phyloP scores from a whole-genome alignment of 2,329 filamentous ascomycete species.

The Tolypocladium tundrense region DNA sequence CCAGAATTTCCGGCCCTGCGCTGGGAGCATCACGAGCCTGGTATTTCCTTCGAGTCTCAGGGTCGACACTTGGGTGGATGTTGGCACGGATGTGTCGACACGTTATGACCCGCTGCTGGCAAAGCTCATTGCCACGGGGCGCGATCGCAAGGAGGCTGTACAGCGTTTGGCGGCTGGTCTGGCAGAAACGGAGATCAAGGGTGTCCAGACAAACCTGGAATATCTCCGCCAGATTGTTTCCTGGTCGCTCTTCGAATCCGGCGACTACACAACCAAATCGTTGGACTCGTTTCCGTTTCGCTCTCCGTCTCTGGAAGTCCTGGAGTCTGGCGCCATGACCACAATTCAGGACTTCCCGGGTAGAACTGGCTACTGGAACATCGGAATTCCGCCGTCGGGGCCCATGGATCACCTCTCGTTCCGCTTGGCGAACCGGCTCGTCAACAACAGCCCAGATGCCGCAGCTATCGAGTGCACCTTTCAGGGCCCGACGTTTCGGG shows the following conservation, averaged over 20 bases:
- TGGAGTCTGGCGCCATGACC: conserved; percentile 23
- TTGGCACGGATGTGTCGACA: conserved; percentile 60
- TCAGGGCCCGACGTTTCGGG: conserved; percentile 21
- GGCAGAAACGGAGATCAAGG: conserved; percentile 29
- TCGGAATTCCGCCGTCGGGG: conserved; percentile 28
- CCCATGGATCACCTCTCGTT: conserved; percentile 30
- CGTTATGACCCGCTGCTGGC: conserved; percentile 71
- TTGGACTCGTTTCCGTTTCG: conserved; percentile 19
- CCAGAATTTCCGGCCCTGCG: conserved; percentile 46
- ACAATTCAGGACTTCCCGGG: conserved; percentile 31
- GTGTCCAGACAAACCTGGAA: conserved; percentile 23
- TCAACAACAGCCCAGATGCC: conserved; percentile 16
- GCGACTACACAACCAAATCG: conserved; percentile 21
- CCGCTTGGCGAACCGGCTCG: conserved; percentile 23
- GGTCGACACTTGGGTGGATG: conserved; percentile 57
- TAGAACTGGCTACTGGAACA: conserved; percentile 23
- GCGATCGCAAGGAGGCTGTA: conserved; percentile 49
- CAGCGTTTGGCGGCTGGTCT: conserved; percentile 52
- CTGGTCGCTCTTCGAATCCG: conserved; percentile 15
- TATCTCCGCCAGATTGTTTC: conserved; percentile 20
- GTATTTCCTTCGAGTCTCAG: conserved; percentile 42
- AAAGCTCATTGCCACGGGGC: conserved; percentile 59
- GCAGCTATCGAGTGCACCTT: conserved; percentile 25
- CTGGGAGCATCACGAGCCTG: conserved; percentile 48
- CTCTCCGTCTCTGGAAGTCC: conserved; percentile 21